Evolutionary conservation across 257 asterid species (phyloP).

Genomic region (Solanum gandarillasii): DNA sequence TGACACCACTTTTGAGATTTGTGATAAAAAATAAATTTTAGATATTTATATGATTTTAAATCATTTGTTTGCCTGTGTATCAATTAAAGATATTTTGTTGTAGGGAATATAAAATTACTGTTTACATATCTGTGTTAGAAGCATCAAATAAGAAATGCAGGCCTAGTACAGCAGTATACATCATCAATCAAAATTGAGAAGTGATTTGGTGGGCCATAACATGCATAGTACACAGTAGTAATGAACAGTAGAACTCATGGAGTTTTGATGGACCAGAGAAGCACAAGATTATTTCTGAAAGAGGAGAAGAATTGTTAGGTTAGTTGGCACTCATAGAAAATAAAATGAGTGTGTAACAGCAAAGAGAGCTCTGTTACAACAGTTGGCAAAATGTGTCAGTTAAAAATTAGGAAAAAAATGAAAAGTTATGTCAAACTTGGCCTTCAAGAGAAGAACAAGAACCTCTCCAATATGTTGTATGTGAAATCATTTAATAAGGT

Average conservation of each 20-base stretch:
- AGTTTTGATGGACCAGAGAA: slow-evolving; percentile 12
- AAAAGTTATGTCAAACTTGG: slow-evolving; percentile 38
- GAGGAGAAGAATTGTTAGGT: slow-evolving; percentile 40
- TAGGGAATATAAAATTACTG: neutral
- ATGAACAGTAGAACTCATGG: slow-evolving; percentile 20
- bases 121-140: neutral
- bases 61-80: neutral
- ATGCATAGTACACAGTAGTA: slow-evolving; percentile 1
- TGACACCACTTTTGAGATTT: neutral
- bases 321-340: slow-evolving; percentile 50
- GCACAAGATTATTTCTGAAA: slow-evolving; percentile 11
- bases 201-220: slow-evolving; percentile 18
- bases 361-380: slow-evolving; percentile 43
- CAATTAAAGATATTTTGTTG: neutral
- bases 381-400: slow-evolving; percentile 88
- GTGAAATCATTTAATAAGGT: neutral
- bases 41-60: neutral
- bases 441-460: slow-evolving; percentile 78
- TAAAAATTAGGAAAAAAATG: slow-evolving; percentile 2
- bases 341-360: slow-evolving; percentile 74
- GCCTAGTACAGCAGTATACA: neutral
- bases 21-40: neutral
- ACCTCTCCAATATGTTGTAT: slow-evolving; percentile 35
- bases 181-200: neutral
- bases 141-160: neutral